Percentiles rank a stretch among this genome's conserved stretches.
Evolutionary conservation across 2,329 filamentous ascomycete species (phyloP).

Genomic region (Talaromyces marneffei): DNA sequence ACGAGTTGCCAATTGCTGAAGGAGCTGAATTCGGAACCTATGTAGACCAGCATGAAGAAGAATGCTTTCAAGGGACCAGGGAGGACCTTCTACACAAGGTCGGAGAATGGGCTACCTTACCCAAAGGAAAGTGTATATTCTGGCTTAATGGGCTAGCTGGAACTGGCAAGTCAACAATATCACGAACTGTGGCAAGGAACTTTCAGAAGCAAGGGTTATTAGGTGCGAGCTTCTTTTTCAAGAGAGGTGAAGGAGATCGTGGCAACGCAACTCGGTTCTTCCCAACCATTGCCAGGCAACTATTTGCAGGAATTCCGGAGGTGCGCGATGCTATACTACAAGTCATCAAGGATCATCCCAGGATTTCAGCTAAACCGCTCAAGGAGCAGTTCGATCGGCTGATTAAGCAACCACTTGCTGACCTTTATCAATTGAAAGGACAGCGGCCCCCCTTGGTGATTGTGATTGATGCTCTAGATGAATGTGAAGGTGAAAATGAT

Average conservation of each 20-base stretch:
- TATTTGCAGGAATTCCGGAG: constrained; percentile 28
- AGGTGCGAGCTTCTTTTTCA: constrained; percentile 12
- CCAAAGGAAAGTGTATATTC: constrained; percentile 16
- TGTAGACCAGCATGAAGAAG: background rate
- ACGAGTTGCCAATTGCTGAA: background rate
- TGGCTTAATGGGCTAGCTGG: constrained; percentile 26
- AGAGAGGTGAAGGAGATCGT: constrained; percentile 33
- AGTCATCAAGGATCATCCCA: constrained; percentile 19
- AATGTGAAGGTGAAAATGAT: background rate
- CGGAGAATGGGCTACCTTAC: constrained; percentile 18
- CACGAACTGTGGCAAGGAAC: background rate
- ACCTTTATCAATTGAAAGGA: background rate
- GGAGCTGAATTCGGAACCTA: background rate
- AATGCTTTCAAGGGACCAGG: constrained; percentile 16
- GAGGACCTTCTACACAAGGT: constrained; percentile 22
- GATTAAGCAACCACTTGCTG: constrained; percentile 21
- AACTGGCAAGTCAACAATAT: constrained; percentile 9
- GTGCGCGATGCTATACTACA: constrained; percentile 20
- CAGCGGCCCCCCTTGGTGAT: background rate
- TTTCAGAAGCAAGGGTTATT: background rate
- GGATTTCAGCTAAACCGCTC: constrained; percentile 19
- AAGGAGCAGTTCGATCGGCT: constrained; percentile 26
- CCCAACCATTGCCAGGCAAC: constrained; percentile 27
- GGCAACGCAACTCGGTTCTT: constrained; percentile 35
- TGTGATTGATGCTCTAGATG: constrained; percentile 3